Base-by-base conservation (phyloP, 495 filamentous ascomycete genomes). In the Terfezia boudieri region DNA sequence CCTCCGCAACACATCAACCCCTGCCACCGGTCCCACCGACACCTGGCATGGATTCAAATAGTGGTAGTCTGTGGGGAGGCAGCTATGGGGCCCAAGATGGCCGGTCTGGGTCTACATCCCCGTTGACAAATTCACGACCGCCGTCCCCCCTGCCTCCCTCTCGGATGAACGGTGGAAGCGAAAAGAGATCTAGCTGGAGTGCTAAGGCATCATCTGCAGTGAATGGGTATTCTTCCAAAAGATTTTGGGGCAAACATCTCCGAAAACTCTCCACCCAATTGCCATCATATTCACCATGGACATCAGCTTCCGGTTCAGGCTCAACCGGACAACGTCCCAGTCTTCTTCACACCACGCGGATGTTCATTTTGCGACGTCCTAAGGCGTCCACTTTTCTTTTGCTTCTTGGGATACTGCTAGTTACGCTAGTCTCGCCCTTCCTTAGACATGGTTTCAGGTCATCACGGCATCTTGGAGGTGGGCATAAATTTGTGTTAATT, bases 401-500 rank as follows among this genome's bases (percentile, higher is more conserved):
- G 10, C 54, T 53, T 8, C n/a, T 54, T 22, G 20, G 57, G 4
- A 36, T 65, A 38, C 65, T 60, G 37, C 46, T 62, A 20, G 56
- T 60, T 36, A 56, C 57, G 38, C 58, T 50, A 37, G 23, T 65
- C 16, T 62, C 62, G 32, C 63, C 62, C 22, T 51, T 65, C 16
- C 62, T 57, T 2, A 65, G 55, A n/a, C 59, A 56, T 14, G 41
- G 41, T 20, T 46, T 46, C 17, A 46, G 41, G 41, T 46, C 41
- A 16, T 53, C 64, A 48, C 57, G 60, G 11, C 53, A 51, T n/a
- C 59, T 93, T 1, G 88, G 90, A 23, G 85, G 86, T 36, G 90
- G 92, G 1, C 77, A 76, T 59, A 95, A 94, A 63, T 85, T 84
- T 61, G 90, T 99, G 37, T 82, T 99, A 36, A 89, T 99, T 58